Base-by-base conservation (phyloP, 306 rosid species). In the Inga laurina region DNA sequence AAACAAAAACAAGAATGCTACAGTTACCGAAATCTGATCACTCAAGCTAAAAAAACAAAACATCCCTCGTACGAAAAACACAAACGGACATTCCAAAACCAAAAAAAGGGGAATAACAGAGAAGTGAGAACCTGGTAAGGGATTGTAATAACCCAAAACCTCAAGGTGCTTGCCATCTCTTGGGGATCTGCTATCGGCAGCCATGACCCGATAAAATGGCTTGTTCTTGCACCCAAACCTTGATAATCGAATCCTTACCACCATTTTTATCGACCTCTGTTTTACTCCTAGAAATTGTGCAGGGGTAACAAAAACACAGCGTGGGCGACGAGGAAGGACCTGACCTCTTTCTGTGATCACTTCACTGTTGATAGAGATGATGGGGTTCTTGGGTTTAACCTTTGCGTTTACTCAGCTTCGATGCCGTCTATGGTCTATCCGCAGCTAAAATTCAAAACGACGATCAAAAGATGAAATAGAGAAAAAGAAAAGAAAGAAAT, bases 101-200 rank as follows among this genome's bases (percentile, higher is more conserved):
- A 10, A 19, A 3, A 11, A 5, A 8, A 12, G 2, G 24, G 4
- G 35, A 9, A 46, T 4, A 30, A 16, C 57, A 44, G 27, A 2
- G 10, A 72, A 41, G 39, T 27, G 74, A 44, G 24, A 85, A 93
- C 98, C 94, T 84, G 99, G 97, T 41, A 96, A 86, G 30, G 98
- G 97, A 83, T 96, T 92, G 85, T 93, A 96, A 88, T 92, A 94
- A 19, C 98, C 98, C 5, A 94, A 86, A 78, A 91, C 91, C 79
- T 96, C 98, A 51, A 96, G 98, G 77, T 96, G 99, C 57, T 92
- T 92, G 77, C 98, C 98, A 65, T 94, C 98, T 79, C 99, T 88
- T 0, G 98, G 98, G 66, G 97, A 96, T 73, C 98, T 88, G 82
- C 98, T 92, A 86, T 96, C 94, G 3, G 98, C 97, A 0, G 97